These are phyloP conservation scores for Puccinia horiana DNA, from an alignment of 1,284 basidiomycete genomes.

Conservation along the genomic window DNA sequence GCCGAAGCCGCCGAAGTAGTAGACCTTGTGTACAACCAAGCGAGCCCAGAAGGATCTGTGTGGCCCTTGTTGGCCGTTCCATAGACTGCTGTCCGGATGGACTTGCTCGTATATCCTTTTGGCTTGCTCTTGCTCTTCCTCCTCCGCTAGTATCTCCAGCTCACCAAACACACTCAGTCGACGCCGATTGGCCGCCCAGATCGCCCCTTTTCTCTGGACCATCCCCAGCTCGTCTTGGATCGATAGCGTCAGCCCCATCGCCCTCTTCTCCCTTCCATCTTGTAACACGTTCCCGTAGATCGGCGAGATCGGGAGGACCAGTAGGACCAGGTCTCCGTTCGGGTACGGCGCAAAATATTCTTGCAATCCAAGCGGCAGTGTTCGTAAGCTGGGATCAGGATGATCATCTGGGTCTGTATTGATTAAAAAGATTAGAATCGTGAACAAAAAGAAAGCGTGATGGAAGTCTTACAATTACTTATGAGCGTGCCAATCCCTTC, in stretches of 20 bases:
- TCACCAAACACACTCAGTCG: conserved; percentile 31
- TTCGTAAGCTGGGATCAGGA: conserved; percentile 12
- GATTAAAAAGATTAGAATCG: background rate
- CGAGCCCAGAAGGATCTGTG: conserved; percentile 37
- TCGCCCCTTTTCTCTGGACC: background rate
- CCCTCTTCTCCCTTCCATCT: no score
- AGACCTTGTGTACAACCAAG: conserved; percentile 16
- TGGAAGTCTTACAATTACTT: conserved; percentile 29
- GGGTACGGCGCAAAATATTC: conserved; percentile 49
- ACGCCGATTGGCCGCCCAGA: conserved; percentile 40
- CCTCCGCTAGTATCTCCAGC: background rate
- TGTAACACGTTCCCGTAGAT: conserved; percentile 40
- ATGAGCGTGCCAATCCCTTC: conserved; percentile 44
- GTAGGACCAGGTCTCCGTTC: conserved; percentile 36
- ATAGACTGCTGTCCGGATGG: conserved; percentile 39
- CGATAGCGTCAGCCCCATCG: conserved; percentile 8
- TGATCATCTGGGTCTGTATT: conserved; percentile 7
- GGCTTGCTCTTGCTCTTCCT: background rate
- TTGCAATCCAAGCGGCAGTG: conserved; percentile 27
- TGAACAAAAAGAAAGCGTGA: background rate
- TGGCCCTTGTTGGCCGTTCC: conserved; percentile 18
- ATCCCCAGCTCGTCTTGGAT: conserved; percentile 40
- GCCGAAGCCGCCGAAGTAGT: conserved; percentile 49
- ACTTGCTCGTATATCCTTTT: conserved; percentile 25
- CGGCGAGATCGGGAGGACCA: conserved; percentile 36